Evolutionary conservation across 2,329 filamentous ascomycete species (phyloP).

Genomic region (Trematosphaeria pertusa): DNA sequence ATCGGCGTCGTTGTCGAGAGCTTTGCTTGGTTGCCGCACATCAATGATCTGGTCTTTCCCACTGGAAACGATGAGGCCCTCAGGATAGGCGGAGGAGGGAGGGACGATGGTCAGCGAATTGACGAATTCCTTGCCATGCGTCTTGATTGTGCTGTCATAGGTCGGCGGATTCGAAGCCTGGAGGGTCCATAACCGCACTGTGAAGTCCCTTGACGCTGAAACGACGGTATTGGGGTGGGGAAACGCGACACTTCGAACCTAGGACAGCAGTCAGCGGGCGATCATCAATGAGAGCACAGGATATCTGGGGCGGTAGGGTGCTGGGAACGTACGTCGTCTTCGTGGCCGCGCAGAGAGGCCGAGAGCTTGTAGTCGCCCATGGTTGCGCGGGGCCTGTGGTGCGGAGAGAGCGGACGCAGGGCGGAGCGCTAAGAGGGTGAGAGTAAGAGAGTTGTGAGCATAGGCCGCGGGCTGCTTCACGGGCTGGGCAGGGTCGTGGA

Average conservation of each 20-base stretch:
- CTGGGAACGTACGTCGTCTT: conserved; percentile 78
- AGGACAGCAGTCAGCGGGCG: conserved; percentile 3
- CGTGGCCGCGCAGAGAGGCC: conserved; percentile 85
- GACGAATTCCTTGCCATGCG: conserved; percentile 83
- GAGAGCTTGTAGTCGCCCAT: conserved; percentile 94
- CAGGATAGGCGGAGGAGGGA: conserved; percentile 70
- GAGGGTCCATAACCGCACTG: conserved; percentile 84
- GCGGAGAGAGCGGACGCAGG: conserved; percentile 17
- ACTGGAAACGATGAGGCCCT: conserved; percentile 85
- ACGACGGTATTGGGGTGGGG: conserved; percentile 74
- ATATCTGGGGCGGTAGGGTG: too few species aligned
- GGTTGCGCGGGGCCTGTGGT: conserved; percentile 32
- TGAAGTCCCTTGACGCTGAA: conserved; percentile 90
- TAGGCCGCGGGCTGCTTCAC: conserved; percentile 14
- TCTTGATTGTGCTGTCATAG: conserved; percentile 80
- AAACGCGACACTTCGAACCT: conserved; percentile 89
- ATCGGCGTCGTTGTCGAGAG: conserved; percentile 78
- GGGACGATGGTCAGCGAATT: conserved; percentile 82
- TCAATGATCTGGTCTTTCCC: conserved; percentile 95
- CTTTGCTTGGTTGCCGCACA: conserved; percentile 74
- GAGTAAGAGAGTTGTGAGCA: conserved; percentile 3
- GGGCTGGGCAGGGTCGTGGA: conserved; percentile 1
- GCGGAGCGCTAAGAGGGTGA: conserved; percentile 12
- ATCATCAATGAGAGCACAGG: too few species aligned
- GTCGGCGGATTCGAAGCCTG: conserved; percentile 68